phyloP scores from a whole-genome alignment of 257 asterid genomes.

The Solanum rostratum region DNA sequence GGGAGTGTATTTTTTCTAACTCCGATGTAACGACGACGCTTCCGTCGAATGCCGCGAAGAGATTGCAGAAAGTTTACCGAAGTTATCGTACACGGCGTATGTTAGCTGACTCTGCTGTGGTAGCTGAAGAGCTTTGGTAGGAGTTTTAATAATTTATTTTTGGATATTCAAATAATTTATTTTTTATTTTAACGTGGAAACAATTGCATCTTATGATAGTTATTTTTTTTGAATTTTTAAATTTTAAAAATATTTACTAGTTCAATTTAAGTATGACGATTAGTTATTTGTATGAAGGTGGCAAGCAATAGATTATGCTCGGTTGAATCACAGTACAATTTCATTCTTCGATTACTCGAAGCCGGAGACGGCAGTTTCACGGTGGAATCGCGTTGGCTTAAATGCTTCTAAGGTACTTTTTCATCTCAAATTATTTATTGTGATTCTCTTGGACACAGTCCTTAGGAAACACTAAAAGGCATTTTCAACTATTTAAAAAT shows the following conservation, averaged over 20 bases:
- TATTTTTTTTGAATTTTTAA: neutral
- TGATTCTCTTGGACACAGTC: neutral
- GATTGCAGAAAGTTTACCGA: constrained; percentile 81
- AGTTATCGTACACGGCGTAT: constrained; percentile 93
- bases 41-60: constrained; percentile 56
- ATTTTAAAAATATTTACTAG: neutral
- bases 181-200: neutral
- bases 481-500: too few species aligned
- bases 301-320: constrained; percentile 77
- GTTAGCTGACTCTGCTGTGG: constrained; percentile 97
- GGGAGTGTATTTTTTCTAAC: constrained; percentile 8
- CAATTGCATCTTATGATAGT: neutral
- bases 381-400: constrained; percentile 69
- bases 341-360: constrained; percentile 77
- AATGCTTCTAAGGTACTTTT: constrained; percentile 73
- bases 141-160: neutral
- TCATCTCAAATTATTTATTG: neutral
- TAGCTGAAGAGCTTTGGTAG: constrained; percentile 84
- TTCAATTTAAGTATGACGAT: neutral
- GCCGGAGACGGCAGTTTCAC: constrained; percentile 73
- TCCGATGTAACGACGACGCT: neutral
- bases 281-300: constrained; percentile 43
- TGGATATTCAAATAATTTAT: neutral
- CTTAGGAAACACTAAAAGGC: too few species aligned
- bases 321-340: constrained; percentile 70